Evolutionary conservation across 306 rosid genomes (phyloP), one percentile per base, ranked within the genome.

Genomic region (Fragaria vesca): DNA sequence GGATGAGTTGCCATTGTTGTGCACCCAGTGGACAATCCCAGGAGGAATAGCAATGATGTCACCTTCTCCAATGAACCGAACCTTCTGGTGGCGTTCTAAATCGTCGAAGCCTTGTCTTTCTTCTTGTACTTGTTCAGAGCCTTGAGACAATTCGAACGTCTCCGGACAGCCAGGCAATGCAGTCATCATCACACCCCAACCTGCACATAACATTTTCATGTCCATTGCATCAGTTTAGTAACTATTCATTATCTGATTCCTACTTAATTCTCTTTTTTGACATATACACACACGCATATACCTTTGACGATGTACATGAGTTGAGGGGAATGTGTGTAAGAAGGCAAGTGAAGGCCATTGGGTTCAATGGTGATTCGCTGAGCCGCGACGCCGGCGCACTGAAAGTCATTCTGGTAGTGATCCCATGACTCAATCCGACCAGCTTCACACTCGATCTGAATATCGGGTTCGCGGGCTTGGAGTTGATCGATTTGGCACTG

Each of bases 341-440:
- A 79, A 21, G 89, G 91, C 77, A 88, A 82, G 78, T 77, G 86
- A 40, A 88, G 91, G 42, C 91, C 86, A 36, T 79, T 78, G 28
- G 63, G 86, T 8, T 88, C 80, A 32, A 88, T 77, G 48, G 83
- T 83, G 20, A 21, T 21, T 18, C 88, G 67, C 5, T 45, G 38
- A 8, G 75, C 36, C 4, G 89, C 89, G 0, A 79, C 87, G 2
- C 88, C 88, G 0, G 83, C 78, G 60, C 91, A 88, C 38, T 48
- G 78, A 65, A 85, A 81, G 65, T 76, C 66, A 42, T 83, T 70
- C 61, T 81, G 45, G 86, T 81, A 79, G 58, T 80, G 85, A 74
- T 88, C 69, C 91, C 89, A 88, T 0, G 84, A 38, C 76, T 88
- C 89, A 3, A 79, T 81, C 55, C 51, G 2, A 3, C 86, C 86